phyloP scores from a whole-genome alignment of 495 filamentous ascomycete genomes.

The Hyaloscypha hepaticicola region DNA sequence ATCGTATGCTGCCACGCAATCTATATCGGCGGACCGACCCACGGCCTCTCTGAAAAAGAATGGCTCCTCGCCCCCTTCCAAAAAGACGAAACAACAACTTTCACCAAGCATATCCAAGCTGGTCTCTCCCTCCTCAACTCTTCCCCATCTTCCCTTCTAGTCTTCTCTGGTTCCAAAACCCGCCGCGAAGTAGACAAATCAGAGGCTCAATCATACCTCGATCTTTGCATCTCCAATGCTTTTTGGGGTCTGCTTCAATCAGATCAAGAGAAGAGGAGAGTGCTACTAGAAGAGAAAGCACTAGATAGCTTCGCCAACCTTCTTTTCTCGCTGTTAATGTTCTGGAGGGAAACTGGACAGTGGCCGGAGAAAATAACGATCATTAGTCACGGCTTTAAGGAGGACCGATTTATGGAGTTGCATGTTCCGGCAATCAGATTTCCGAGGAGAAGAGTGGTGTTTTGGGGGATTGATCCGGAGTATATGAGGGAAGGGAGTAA shows the following conservation, averaged over 20 bases:
- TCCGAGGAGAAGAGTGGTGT: conserved; percentile 43
- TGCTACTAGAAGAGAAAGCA: conserved; percentile 61
- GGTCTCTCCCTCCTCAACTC: conserved; percentile 46
- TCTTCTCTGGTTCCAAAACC: conserved; percentile 56
- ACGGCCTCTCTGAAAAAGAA: conserved; percentile 59
- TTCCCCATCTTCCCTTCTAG: conserved; percentile 37
- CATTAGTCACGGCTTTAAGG: conserved; percentile 76
- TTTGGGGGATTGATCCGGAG: conserved; percentile 71
- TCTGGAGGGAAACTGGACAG: conserved; percentile 42
- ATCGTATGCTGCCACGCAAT: conserved; percentile 83
- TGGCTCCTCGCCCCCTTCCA: conserved; percentile 77
- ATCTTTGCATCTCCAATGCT: conserved; percentile 43
- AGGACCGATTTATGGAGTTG: conserved; percentile 59
- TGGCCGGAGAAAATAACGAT: conserved; percentile 62
- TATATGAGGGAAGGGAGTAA: conserved; percentile 35
- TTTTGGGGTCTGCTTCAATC: conserved; percentile 41
- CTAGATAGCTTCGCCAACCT: conserved; percentile 82
- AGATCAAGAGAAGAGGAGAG: conserved; percentile 26
- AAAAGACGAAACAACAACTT: conserved; percentile 65
- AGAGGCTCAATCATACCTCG: conserved; percentile 69
- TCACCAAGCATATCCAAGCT: conserved; percentile 66
- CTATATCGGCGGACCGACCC: conserved; percentile 62
- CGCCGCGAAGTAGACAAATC: conserved; percentile 51
- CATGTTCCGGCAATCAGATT: conserved; percentile 69
- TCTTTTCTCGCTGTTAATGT: conserved; percentile 64